Conservation (phyloP, 1,139 yeast genomes). For the Candida sanyaensis region DNA sequence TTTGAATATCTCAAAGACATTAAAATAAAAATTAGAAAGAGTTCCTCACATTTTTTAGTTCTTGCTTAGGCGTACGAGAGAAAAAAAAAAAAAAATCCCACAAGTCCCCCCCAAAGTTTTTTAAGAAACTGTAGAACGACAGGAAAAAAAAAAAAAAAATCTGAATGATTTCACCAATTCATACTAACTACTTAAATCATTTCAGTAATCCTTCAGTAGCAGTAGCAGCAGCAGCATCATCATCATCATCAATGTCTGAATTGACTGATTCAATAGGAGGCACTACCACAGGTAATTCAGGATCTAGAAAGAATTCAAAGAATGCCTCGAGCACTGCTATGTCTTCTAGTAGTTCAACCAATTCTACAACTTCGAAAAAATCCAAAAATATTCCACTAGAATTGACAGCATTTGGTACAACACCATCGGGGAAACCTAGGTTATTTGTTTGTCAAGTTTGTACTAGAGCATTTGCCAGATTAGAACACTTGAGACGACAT, state of each 20-base stretch:
- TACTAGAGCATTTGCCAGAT: conserved; percentile 92
- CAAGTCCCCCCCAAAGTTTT: conserved; percentile 1
- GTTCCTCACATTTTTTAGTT: background rate
- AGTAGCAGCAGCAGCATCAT: background rate
- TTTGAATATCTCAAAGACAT: background rate
- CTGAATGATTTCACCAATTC: conserved; percentile 8
- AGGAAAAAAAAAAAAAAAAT: conserved; percentile 1
- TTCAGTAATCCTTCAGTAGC: conserved; percentile 2
- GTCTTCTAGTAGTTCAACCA: conserved; percentile 1
- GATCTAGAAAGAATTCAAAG: background rate
- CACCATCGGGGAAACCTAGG: conserved; percentile 87
- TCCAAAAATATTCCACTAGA: conserved; percentile 43
- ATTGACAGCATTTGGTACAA: conserved; percentile 53
- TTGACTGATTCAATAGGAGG: conserved; percentile 2
- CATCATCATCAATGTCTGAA: conserved; percentile 4
- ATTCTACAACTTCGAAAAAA: conserved; percentile 13
- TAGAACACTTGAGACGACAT: conserved; percentile 92
- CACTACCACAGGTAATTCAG: background rate
- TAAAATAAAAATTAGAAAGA: background rate
- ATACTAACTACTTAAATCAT: background rate
- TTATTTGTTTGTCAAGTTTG: conserved; percentile 90
- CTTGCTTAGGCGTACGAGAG: background rate
- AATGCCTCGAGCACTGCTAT: conserved; percentile 4
- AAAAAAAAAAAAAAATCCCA: background rate
- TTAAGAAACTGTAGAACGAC: background rate